Evolutionary conservation across 495 filamentous ascomycete species (phyloP).

Genomic region (Podospora fimiseda): DNA sequence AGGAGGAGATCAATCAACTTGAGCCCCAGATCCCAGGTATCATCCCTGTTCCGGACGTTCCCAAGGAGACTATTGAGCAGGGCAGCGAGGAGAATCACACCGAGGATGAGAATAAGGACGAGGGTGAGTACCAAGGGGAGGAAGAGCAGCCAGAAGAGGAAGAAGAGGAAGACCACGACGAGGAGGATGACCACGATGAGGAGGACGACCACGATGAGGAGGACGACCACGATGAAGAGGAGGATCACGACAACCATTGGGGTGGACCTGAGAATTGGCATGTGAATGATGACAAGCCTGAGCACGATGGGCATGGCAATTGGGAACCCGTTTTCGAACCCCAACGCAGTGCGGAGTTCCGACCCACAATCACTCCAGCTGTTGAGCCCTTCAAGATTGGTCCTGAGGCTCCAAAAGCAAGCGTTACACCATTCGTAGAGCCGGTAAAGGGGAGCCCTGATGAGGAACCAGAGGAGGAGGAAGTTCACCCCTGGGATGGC

Average conservation of each 20-base stretch:
- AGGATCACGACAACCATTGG: not conserved
- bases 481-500: too few species aligned
- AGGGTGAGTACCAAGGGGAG: not conserved
- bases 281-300: not conserved
- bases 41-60: not conserved
- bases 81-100: not conserved
- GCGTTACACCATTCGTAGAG: too few species aligned
- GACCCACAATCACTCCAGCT: too few species aligned
- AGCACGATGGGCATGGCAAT: not conserved
- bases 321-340: too few species aligned
- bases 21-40: constrained; percentile 10
- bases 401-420: too few species aligned
- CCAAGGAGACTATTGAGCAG: not conserved
- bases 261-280: too few species aligned
- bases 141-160: constrained; percentile 6
- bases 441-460: too few species aligned
- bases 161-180: constrained; percentile 2
- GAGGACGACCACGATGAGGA: not conserved
- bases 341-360: too few species aligned
- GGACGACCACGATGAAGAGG: not conserved
- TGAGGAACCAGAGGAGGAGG: too few species aligned
- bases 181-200: not conserved
- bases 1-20: constrained; percentile 1
- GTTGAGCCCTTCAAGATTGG: too few species aligned
- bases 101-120: not conserved